Conservation (phyloP, 805 yeast genomes). For the Metschnikowia proteae region DNA sequence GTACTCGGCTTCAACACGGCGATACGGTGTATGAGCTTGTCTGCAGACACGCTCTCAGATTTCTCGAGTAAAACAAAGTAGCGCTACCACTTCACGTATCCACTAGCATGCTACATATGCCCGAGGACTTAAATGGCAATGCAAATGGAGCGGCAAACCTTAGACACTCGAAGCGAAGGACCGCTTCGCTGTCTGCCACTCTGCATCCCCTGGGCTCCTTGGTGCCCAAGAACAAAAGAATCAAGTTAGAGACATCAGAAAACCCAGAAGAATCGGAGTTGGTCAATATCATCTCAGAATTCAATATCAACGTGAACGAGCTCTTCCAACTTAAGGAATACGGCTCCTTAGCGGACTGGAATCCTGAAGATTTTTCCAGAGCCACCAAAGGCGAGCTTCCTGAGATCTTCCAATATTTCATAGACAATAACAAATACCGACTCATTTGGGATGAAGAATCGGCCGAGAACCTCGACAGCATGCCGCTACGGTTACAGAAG, state of each 20-base stretch:
- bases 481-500: slow-evolving; percentile 41
- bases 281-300: slow-evolving; percentile 42
- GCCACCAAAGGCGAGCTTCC: slow-evolving; percentile 25
- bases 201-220: not conserved
- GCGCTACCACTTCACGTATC: slow-evolving; percentile 1
- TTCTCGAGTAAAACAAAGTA: slow-evolving; percentile 3
- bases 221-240: slow-evolving; percentile 4
- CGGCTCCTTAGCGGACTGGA: slow-evolving; percentile 58
- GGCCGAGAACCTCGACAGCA: slow-evolving; percentile 20
- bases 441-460: slow-evolving; percentile 33
- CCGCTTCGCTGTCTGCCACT: not conserved
- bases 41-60: slow-evolving; percentile 4
- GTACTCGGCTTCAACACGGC: not conserved
- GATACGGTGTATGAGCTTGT: not conserved
- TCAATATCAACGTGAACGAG: slow-evolving; percentile 53
- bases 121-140: not conserved
- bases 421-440: slow-evolving; percentile 24
- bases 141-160: not conserved
- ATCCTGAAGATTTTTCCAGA: slow-evolving; percentile 45
- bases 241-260: slow-evolving; percentile 7
- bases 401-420: slow-evolving; percentile 31
- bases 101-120: slow-evolving; percentile 5
- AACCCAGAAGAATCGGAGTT: slow-evolving; percentile 1
- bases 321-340: slow-evolving; percentile 60
- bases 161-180: not conserved